Percentiles rank a stretch among this genome's conserved stretches.
Evolutionary conservation across 1,139 yeast genomes (phyloP).

Genomic region (Protomyces macrosporus): DNA sequence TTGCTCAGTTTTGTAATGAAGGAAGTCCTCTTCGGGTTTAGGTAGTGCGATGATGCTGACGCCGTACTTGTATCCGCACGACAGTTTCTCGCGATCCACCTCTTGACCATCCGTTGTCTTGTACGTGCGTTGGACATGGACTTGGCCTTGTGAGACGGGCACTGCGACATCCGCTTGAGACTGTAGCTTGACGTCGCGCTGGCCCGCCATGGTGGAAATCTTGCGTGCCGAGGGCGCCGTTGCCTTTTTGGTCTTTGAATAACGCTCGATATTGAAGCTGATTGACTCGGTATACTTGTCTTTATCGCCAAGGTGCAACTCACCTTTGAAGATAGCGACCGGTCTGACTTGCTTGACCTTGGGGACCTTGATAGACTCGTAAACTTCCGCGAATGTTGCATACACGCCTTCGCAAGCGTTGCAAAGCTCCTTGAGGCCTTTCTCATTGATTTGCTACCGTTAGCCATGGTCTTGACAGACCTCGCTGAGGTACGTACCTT

Average conservation of each 20-base stretch:
- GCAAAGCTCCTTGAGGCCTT: conserved; percentile 33
- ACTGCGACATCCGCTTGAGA: neutral
- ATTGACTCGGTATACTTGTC: conserved; percentile 32
- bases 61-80: conserved; percentile 64
- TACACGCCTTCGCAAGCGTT: conserved; percentile 33
- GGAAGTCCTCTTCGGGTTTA: conserved; percentile 44
- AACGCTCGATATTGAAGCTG: conserved; percentile 52
- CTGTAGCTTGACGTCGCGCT: conserved; percentile 5
- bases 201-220: conserved; percentile 22
- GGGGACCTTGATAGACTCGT: conserved; percentile 25
- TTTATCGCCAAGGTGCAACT: conserved; percentile 43
- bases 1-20: conserved; percentile 45
- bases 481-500: conserved; percentile 23
- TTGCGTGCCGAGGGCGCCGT: conserved; percentile 40
- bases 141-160: neutral
- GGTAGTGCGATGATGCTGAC: conserved; percentile 52
- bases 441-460: conserved; percentile 2
- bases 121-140: conserved; percentile 23
- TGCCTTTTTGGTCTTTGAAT: conserved; percentile 56
- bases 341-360: conserved; percentile 32
- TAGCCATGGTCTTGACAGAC: no score
- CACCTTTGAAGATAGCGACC: conserved; percentile 38
- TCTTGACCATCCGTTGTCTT: conserved; percentile 32
- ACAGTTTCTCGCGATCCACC: conserved; percentile 36
- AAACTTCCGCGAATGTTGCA: conserved; percentile 34